Evolutionary conservation across 2,329 filamentous ascomycete genomes (phyloP).

Genomic region (Aureobasidium sp.): DNA sequence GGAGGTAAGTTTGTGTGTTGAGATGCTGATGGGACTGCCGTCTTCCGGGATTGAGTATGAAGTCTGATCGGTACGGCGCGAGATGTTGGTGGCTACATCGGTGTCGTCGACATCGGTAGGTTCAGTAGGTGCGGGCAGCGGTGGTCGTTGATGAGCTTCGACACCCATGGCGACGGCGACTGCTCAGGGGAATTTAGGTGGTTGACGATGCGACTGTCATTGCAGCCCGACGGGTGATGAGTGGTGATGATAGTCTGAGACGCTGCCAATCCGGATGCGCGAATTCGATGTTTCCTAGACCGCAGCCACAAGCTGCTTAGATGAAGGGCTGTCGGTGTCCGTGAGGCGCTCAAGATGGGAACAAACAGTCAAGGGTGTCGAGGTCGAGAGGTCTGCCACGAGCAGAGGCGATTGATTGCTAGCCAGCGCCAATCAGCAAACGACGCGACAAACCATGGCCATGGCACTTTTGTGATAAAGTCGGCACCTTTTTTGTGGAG

Average conservation of each 20-base stretch:
- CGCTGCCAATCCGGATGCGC: slow-evolving; percentile 1
- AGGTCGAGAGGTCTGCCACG: not conserved
- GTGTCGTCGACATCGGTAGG: slow-evolving; percentile 40
- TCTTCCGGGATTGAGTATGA: slow-evolving; percentile 76
- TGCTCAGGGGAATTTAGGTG: not conserved
- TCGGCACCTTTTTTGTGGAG: slow-evolving; percentile 9
- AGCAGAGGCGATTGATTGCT: not conserved
- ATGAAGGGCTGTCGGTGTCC: not conserved
- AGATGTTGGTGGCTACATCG: slow-evolving; percentile 58
- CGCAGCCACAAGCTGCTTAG: not conserved
- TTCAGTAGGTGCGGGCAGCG: slow-evolving; percentile 70
- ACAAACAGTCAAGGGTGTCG: slow-evolving; percentile 6
- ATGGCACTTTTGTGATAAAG: not conserved
- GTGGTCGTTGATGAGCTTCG: slow-evolving; percentile 32
- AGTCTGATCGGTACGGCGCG: slow-evolving; percentile 58
- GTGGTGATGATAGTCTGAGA: not conserved
- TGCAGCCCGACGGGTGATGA: not conserved
- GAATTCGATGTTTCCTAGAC: not conserved
- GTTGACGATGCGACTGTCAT: not conserved
- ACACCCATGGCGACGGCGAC: slow-evolving; percentile 8
- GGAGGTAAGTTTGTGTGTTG: slow-evolving; percentile 54
- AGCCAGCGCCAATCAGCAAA: slow-evolving; percentile 1
- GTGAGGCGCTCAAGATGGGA: not conserved
- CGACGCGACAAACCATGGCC: not conserved
- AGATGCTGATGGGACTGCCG: slow-evolving; percentile 86